Evolutionary conservation across 1,284 basidiomycete genomes (phyloP).

Genomic region (Microbotryomycetes sp.): DNA sequence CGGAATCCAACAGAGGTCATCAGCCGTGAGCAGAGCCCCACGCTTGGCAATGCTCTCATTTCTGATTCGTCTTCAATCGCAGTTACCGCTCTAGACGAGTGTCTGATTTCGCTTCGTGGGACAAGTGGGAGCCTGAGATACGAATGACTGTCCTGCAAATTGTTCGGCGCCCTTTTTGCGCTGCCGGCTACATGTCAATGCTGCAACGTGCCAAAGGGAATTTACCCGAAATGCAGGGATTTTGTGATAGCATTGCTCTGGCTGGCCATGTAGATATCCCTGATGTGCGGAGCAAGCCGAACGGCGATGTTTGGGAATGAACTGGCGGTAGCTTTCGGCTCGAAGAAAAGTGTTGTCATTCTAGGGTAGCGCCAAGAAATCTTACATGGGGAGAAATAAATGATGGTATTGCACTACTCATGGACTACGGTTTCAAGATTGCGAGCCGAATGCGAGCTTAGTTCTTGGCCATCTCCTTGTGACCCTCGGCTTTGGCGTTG

Average conservation of each 20-base stretch:
- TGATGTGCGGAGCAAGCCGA: background rate
- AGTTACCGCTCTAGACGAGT: conserved; percentile 19
- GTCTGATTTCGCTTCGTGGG: conserved; percentile 25
- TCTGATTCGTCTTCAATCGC: background rate
- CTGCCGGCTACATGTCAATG: conserved; percentile 17
- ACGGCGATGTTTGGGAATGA: background rate
- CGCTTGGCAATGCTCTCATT: background rate
- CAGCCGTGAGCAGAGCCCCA: background rate
- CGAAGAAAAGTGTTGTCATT: background rate
- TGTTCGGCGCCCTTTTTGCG: conserved; percentile 23
- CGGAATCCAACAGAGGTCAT: conserved; percentile 11
- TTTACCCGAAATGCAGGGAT: conserved; percentile 8
- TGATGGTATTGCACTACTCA: background rate
- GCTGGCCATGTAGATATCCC: background rate
- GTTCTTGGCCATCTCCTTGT: conserved; percentile 12
- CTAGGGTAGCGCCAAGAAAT: too few relatives aligned
- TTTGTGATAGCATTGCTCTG: conserved; percentile 10
- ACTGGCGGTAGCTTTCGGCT: background rate
- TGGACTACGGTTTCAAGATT: too few relatives aligned
- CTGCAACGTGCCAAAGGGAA: conserved; percentile 8
- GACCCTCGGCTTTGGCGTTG: conserved; percentile 10
- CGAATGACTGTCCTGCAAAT: conserved; percentile 12
- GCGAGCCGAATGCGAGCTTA: conserved; percentile 3
- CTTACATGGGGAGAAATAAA: too few relatives aligned
- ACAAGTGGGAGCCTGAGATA: conserved; percentile 7